Evolutionary conservation across 2,329 filamentous ascomycete genomes (phyloP).

Genomic region (Aspergillus glaucus): DNA sequence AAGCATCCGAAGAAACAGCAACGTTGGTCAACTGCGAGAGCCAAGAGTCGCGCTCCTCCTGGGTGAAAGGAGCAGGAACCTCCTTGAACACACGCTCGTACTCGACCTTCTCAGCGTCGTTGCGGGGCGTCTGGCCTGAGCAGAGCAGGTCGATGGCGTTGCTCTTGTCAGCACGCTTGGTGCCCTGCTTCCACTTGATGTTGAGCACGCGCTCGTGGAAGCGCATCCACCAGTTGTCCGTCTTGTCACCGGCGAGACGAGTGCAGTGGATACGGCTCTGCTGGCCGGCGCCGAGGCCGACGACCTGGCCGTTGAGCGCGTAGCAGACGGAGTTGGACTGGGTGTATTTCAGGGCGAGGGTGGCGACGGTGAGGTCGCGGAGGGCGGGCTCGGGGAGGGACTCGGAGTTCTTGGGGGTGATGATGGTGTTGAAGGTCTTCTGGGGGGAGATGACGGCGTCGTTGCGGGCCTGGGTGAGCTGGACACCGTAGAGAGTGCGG

Average conservation of each 20-base stretch:
- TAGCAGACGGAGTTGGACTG: conserved; percentile 99
- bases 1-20: conserved; percentile 87
- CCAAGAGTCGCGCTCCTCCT: conserved; percentile 81
- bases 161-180: conserved; percentile 94
- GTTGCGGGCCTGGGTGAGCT: conserved; percentile 84
- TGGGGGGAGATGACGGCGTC: conserved; percentile 78
- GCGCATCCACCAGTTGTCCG: conserved; percentile 99
- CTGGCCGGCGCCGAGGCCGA: conserved; percentile 92
- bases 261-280: conserved; percentile 99
- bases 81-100: conserved; percentile 90
- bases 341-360: conserved; percentile 96
- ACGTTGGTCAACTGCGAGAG: conserved; percentile 68
- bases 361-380: conserved; percentile 87
- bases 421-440: conserved; percentile 72
- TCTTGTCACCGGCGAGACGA: conserved; percentile 92
- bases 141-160: conserved; percentile 96
- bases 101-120: conserved; percentile 73
- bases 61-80: conserved; percentile 74
- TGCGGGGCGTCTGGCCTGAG: conserved; percentile 78
- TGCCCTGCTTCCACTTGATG: conserved; percentile 96
- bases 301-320: conserved; percentile 83
- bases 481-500: conserved; percentile 84
- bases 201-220: conserved; percentile 84
- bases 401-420: conserved; percentile 74
- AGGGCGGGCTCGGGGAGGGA: conserved; percentile 72